Base-by-base conservation (phyloP, 169 alveolate species). In the Eimeria zaria region DNA sequence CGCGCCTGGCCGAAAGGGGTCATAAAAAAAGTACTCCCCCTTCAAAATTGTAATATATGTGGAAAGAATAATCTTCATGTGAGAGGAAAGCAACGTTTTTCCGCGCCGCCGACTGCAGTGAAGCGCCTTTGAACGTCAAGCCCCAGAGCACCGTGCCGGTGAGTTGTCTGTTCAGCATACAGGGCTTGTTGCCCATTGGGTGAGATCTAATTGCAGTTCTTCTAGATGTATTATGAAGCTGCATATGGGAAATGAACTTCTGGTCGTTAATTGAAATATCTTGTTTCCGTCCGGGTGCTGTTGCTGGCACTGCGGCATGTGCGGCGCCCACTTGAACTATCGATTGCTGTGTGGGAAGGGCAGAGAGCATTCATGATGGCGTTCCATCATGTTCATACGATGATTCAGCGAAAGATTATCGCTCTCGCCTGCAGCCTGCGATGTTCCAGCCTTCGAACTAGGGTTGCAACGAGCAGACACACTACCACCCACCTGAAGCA, bases 281-380 rank as follows among this genome's bases (percentile, higher is more conserved):
- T 33, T 7, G 3, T 69, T 36, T 18, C 51, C 4, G 80, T 27
- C n/a, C 36, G 48, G 51, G 46, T 69, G 80, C 80, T 69, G n/a
- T 12, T 46, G 80, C 80, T n/a, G 80, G 64, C 67, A 24, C 20
- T 67, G 46, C 41, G 64, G 64, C 89, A 14, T 14, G 22, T 76
- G 41, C 87, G 39, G 69, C 27, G 46, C 89, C 64, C 44, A 51
- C 69, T 8, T 78, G 62, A 46, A 78, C 91, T 55, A 39, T 51
- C 91, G 91, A 48, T 83, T 83, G 74, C 48, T 76, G 55, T 51
- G 91, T 83, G 76, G 76, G 91, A 55, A 58, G 27, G 53, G 51
- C 55, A 83, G 76, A 33, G 20, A 33, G 67, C 76, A 58, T 22
- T 44, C 36, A 41, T 12, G 24, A 36, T 69, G 51, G 2, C 74